Percentiles rank a stretch among this genome's conserved stretches.
phyloP scores from a whole-genome alignment of 768 basidiomycete species.

The Macrolepiota dolichaula region DNA sequence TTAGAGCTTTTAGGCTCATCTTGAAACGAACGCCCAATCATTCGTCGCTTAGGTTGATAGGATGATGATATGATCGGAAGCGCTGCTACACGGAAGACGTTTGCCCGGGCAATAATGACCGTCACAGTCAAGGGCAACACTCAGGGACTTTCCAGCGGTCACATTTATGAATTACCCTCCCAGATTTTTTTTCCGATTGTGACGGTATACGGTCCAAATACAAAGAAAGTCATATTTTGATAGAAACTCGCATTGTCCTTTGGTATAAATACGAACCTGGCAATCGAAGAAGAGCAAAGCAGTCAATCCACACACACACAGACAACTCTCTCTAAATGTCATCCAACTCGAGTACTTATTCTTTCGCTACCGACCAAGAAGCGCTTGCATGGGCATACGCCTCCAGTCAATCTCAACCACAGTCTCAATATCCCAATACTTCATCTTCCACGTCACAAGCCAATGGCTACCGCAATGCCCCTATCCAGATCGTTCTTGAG shows the following conservation, averaged over 20 bases:
- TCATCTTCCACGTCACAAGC: not conserved
- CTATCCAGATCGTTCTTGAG: slow-evolving; percentile 11
- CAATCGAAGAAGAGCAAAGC: not conserved
- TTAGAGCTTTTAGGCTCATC: too few species aligned
- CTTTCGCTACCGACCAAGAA: slow-evolving; percentile 6
- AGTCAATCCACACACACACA: not conserved
- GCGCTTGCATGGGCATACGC: slow-evolving; percentile 9
- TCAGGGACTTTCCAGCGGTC: not conserved
- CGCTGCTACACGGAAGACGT: not conserved
- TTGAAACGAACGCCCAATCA: not conserved
- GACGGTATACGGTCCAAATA: not conserved
- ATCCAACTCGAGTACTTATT: not conserved
- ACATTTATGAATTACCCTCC: not conserved
- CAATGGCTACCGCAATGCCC: not conserved
- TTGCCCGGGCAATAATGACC: not conserved
- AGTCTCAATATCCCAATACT: not conserved
- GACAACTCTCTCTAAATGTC: slow-evolving; percentile 6
- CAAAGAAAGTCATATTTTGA: not conserved
- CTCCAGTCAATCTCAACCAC: not conserved
- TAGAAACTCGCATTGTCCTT: too few species aligned
- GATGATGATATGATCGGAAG: not conserved
- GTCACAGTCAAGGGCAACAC: slow-evolving; percentile 1
- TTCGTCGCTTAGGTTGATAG: not conserved
- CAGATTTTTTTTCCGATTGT: not conserved
- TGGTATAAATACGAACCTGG: slow-evolving; percentile 7